A percentile compares a stretch with the other conserved stretches of the same genome.
phyloP scores from a whole-genome alignment of 2,329 filamentous ascomycete species.

The Calonectria pteridis region DNA sequence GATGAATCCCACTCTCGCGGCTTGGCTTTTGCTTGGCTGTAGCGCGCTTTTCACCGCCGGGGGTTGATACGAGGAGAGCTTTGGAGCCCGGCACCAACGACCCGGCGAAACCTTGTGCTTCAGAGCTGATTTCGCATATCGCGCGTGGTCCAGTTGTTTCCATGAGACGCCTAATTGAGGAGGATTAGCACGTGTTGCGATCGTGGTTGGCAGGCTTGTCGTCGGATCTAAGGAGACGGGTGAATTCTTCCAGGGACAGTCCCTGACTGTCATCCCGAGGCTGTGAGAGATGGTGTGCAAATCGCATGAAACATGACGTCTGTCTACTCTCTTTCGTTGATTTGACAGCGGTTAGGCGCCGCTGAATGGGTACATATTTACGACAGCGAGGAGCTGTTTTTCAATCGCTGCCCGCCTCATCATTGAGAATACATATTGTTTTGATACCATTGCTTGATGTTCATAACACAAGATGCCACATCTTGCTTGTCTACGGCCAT shows the following conservation, averaged over 20 bases:
- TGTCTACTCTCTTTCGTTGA: background rate
- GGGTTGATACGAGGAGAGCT: background rate
- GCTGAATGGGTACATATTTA: no score
- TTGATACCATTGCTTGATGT: background rate
- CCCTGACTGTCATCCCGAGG: background rate
- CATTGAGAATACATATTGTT: background rate
- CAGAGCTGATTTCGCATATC: background rate
- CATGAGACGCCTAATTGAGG: background rate
- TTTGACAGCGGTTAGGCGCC: background rate
- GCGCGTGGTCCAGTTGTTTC: background rate
- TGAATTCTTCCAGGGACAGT: background rate
- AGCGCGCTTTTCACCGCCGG: background rate
- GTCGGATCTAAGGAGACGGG: background rate
- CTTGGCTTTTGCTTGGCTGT: background rate
- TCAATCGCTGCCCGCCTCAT: background rate
- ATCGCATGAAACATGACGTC: constrained; percentile 7
- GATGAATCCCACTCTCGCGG: background rate
- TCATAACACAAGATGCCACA: background rate
- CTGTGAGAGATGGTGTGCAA: background rate
- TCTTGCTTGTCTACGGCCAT: background rate
- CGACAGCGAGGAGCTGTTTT: background rate
- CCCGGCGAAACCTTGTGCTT: background rate
- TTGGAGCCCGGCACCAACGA: background rate
- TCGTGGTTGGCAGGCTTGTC: background rate
- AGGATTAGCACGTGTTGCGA: background rate